phyloP scores from a whole-genome alignment of 441 rosid genomes.

The Gossypium gossypioides region DNA sequence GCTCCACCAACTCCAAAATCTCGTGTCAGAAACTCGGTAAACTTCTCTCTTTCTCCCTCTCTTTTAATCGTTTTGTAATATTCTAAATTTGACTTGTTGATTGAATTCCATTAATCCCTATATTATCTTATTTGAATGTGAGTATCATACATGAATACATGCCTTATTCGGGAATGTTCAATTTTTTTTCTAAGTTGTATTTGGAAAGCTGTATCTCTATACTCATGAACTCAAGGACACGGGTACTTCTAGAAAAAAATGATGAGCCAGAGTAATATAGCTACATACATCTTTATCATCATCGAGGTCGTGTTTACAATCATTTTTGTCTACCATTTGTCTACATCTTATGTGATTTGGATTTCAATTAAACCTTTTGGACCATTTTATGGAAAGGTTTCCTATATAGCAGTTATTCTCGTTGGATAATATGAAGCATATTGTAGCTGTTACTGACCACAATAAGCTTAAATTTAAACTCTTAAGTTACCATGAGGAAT shows the following conservation, averaged over 20 bases:
- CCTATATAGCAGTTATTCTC: background rate
- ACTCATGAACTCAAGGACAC: background rate
- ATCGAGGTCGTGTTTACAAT: background rate
- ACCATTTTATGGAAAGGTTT: background rate
- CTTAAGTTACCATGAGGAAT: background rate
- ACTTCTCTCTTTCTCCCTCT: background rate
- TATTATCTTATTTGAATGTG: background rate
- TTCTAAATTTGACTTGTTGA: background rate
- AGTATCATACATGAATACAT: background rate
- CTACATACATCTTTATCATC: background rate
- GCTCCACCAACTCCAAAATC: slow-evolving; percentile 9
- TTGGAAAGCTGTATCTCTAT: background rate
- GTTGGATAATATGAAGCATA: background rate
- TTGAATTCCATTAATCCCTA: background rate
- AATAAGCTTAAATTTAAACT: background rate
- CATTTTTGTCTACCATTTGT: background rate
- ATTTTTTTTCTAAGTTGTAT: background rate
- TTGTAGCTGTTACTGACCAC: background rate
- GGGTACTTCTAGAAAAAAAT: background rate
- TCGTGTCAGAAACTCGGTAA: slow-evolving; percentile 40
- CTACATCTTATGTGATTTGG: background rate
- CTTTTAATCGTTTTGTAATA: background rate
- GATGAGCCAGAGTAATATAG: background rate
- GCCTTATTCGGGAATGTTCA: background rate
- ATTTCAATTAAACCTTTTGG: background rate